phyloP scores from a whole-genome alignment of 768 basidiomycete genomes.

The Russula lepida region DNA sequence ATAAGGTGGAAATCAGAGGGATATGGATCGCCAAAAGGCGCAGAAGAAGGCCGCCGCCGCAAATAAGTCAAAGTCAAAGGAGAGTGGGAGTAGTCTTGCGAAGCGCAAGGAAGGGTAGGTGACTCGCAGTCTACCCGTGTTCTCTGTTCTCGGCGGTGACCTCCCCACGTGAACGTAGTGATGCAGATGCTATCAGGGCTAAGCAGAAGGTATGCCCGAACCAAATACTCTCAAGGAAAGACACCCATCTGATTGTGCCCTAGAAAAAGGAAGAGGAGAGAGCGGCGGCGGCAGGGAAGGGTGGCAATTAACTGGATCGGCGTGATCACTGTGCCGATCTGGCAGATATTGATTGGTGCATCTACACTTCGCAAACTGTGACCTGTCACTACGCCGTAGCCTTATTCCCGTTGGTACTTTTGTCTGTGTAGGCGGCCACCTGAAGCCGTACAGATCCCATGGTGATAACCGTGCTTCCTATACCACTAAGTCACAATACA shows the following conservation, averaged over 20 bases:
- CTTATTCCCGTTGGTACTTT: background rate
- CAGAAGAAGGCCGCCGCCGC: constrained; percentile 60
- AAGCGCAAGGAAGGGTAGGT: constrained; percentile 74
- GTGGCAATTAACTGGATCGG: constrained; percentile 24
- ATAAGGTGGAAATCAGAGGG: constrained; percentile 76
- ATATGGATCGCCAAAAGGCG: constrained; percentile 61
- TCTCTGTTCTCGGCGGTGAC: constrained; percentile 24
- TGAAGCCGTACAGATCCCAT: background rate
- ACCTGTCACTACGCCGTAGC: constrained; percentile 1
- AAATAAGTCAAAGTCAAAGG: constrained; percentile 57
- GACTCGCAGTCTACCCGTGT: background rate
- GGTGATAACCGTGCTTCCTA: background rate
- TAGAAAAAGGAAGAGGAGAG: constrained; percentile 30
- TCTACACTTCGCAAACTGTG: background rate
- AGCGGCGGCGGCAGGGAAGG: constrained; percentile 11
- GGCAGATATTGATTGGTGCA: constrained; percentile 8
- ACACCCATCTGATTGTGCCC: background rate
- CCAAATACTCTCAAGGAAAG: too few relatives aligned
- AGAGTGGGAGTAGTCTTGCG: constrained; percentile 51
- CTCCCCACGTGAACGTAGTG: constrained; percentile 37
- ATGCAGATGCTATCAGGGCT: constrained; percentile 64
- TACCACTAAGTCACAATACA: background rate
- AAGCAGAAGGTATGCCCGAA: constrained; percentile 62
- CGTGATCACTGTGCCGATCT: constrained; percentile 19
- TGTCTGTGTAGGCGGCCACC: background rate